These are phyloP conservation scores for Magnolia kwangsiensis DNA, from an alignment of 164 flowering plant genomes.

Conservation along the genomic window DNA sequence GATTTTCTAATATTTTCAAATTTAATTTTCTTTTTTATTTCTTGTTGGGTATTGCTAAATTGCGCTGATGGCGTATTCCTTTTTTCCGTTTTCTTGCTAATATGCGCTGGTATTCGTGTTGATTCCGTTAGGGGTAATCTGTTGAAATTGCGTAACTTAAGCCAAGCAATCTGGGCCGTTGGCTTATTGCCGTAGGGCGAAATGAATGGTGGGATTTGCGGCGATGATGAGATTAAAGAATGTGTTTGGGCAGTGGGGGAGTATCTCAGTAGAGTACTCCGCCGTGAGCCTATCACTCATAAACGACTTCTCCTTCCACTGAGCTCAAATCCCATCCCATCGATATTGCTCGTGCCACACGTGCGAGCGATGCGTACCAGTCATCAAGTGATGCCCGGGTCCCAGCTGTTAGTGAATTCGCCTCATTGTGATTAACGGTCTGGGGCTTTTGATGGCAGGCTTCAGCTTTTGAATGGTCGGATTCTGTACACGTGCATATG, in stretches of 20 bases:
- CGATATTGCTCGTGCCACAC: too few species aligned
- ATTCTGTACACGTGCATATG: too few species aligned
- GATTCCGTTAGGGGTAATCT: not conserved
- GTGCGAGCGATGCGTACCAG: too few species aligned
- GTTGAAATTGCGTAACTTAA: too few species aligned
- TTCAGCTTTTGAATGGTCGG: too few species aligned
- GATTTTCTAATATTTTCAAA: not conserved
- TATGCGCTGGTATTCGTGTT: not conserved
- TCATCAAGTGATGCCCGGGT: too few species aligned
- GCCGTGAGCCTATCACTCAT: slow-evolving; percentile 18
- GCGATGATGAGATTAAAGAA: slow-evolving; percentile 11
- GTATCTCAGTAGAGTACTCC: not conserved
- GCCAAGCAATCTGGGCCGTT: not conserved
- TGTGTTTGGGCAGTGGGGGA: slow-evolving; percentile 14
- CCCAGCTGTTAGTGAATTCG: too few species aligned
- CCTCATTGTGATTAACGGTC: too few species aligned
- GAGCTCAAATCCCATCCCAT: slow-evolving; percentile 8
- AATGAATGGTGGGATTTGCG: slow-evolving; percentile 3
- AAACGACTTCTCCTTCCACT: slow-evolving; percentile 25
- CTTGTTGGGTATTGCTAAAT: not conserved
- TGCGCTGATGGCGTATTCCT: too few species aligned
- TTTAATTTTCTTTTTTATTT: not conserved
- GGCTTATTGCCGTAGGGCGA: not conserved
- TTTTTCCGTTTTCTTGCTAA: not conserved
- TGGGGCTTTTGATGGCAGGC: too few species aligned